A percentile compares a stretch with the other conserved stretches of the same genome.
Conservation (phyloP, 768 basidiomycete species). For the Psilocybe cubensis region DNA sequence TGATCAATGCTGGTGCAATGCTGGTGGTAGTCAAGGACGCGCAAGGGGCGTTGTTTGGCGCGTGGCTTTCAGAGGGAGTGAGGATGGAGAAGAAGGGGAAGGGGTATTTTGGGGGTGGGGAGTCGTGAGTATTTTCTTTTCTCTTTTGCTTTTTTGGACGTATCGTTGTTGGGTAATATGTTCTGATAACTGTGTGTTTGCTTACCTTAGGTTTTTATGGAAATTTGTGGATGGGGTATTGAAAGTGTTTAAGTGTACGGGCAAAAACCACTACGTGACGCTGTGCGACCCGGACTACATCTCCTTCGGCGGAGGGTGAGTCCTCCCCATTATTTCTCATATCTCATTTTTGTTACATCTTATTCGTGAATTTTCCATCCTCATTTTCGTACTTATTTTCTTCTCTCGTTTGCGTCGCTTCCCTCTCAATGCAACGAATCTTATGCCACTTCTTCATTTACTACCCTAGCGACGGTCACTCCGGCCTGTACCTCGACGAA, state of each 20-base stretch:
- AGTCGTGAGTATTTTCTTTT: conserved; percentile 57
- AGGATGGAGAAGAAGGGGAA: conserved; percentile 59
- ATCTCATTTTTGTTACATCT: no score
- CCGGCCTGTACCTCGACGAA: conserved; percentile 87
- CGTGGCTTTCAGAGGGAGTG: conserved; percentile 79
- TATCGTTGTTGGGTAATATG: background rate
- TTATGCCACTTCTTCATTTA: conserved; percentile 1
- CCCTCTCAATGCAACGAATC: no score
- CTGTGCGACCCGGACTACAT: conserved; percentile 81
- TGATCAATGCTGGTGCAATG: conserved; percentile 39
- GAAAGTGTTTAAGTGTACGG: conserved; percentile 81
- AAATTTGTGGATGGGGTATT: conserved; percentile 53
- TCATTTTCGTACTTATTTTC: background rate
- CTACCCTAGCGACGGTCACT: conserved; percentile 72
- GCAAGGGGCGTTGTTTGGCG: conserved; percentile 74
- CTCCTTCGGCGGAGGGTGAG: conserved; percentile 93
- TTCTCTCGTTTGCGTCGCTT: no score
- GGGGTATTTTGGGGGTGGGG: conserved; percentile 87
- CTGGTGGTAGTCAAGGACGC: conserved; percentile 72
- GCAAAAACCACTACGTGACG: conserved; percentile 88
- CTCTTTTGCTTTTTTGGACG: conserved; percentile 2
- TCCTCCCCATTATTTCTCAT: conserved; percentile 17
- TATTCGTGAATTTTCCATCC: background rate
- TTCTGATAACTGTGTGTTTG: background rate
- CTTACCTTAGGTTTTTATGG: conserved; percentile 72